Evolutionary conservation across 2,329 filamentous ascomycete genomes (phyloP), one percentile per base, ranked within the genome.

Genomic region (Talaromyces islandicus): DNA sequence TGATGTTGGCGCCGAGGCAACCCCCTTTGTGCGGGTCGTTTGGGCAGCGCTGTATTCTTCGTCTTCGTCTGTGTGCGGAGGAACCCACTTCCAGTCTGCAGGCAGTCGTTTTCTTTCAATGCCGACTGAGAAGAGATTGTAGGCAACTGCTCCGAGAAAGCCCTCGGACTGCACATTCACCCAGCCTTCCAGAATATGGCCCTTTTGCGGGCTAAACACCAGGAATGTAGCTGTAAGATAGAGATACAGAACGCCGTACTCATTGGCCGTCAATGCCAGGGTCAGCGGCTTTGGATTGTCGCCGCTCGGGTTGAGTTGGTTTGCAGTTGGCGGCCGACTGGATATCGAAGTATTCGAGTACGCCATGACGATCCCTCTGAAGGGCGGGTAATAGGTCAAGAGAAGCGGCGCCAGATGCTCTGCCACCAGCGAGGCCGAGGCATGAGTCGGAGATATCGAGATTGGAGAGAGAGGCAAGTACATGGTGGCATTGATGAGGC

Each of bases 201-300:
- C 90, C 52, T 85, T 84, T 57, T 82, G 80, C 0, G 94, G 93
- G 32, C 88, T 84, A 72, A 96, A 95, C 19, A 97, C 78, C 51
- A 95, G 81, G 63, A 96, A 89, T 24, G 95, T 91, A 1, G 89
- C 91, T 0, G 91, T 96, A 24, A 96, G 84, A 88, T 93, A 97
- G 54, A 90, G 85, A 70, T 90, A 97, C 24, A 88, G 88, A 25
- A 91, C 90, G 7, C 89, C 91, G 70, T 92, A 95, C 75, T 97
- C 94, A 75, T 90, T 87, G 46, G 90, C 73, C 2, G 76, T 73
- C 38, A 67, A 68, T n/a, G 77, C 74, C 38, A 78, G 70, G 0
- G 76, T 76, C 41, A 76, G 67, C n/a, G 71, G 71, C 66, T 74
- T 69, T 3, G 73, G 69, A 57, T 73, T 72, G 64, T 64, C 61